Conservation (phyloP, 305 asterid species). For the Fraxinus xanthoxyloides region DNA sequence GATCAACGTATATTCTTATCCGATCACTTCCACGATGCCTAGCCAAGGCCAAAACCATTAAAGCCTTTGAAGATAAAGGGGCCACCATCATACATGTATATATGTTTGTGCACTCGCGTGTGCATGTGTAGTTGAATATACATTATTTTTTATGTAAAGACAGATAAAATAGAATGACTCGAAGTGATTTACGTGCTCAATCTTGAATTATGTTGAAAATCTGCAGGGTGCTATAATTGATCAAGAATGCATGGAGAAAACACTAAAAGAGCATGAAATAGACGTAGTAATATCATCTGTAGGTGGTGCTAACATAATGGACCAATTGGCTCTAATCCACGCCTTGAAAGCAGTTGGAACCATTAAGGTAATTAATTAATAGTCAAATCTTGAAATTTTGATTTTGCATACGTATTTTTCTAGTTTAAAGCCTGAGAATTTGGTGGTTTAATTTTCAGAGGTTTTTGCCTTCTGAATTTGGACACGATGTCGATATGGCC, state of each 20-base stretch:
- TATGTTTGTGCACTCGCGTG: background rate
- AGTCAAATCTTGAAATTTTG: background rate
- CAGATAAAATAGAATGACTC: background rate
- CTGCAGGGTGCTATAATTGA: conserved; percentile 30
- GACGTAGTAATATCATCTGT: conserved; percentile 34
- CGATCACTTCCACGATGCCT: conserved; percentile 14
- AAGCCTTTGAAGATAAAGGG: conserved; percentile 30
- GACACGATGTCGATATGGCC: conserved; percentile 36
- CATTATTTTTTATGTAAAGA: background rate
- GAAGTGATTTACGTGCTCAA: background rate
- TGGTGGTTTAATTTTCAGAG: conserved; percentile 2
- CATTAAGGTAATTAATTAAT: conserved; percentile 23
- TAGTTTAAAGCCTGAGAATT: too few species aligned
- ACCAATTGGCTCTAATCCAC: conserved; percentile 26
- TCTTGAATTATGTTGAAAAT: background rate
- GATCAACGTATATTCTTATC: conserved; percentile 23
- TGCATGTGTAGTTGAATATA: background rate
- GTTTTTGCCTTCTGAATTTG: conserved; percentile 42
- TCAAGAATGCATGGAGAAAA: conserved; percentile 27
- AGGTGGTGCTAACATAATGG: conserved; percentile 32
- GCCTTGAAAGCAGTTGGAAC: conserved; percentile 34
- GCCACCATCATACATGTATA: conserved; percentile 28
- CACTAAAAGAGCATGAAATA: conserved; percentile 27
- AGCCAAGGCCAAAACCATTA: conserved; percentile 12
- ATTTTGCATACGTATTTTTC: too few species aligned